Base-by-base conservation (phyloP, 768 basidiomycete genomes). In the Rhizopogon vinicolor region DNA sequence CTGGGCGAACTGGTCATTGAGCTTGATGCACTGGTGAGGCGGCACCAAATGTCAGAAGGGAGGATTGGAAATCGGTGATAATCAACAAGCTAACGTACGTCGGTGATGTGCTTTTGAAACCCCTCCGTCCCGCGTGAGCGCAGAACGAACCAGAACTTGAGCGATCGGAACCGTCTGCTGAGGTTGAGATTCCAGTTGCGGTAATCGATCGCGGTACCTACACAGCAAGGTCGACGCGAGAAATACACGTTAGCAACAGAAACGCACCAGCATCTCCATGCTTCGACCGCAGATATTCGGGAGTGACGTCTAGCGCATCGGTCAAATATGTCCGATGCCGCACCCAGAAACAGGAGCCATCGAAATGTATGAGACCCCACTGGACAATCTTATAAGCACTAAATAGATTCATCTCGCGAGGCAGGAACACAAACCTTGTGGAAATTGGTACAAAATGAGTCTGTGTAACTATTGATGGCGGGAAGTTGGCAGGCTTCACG, bases 361-460 rank as follows among this genome's bases (percentile, higher is more conserved):
- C 93, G 60, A 96, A 94, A 60, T 90, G 93, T 3, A 89, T 86
- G 8, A 97, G 78, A 18, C 94, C 94, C 89, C 91, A 91, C 90
- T 92, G 33, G 0, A 22, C 42, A 1, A 50, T 51, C 29, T 7
- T 33, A 1, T 12, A 19, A 19, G 18, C 13, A 14, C 19, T 22
- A 28, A 8, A 31, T 31, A 8, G 33, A 18, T 14, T 16, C 41
- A 13, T 12, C 18, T n/a, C 7, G 33, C 5, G 18, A 22, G 33
- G 33, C 12, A 50, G 29, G 3, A 19, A 19, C 31, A 31, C 44
- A 7, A 44, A 82, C 89, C 77, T 97, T 98, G 25, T 25, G 75
- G 69, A 94, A 88, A 67, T 98, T 97, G 7, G 87, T 87, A 68
- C 87, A 91, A 71, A 94, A 86, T 0, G 90, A 93, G 62, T 89